Base-by-base conservation (phyloP, 345 rosid species). In the Arabidopsis arenosa region DNA sequence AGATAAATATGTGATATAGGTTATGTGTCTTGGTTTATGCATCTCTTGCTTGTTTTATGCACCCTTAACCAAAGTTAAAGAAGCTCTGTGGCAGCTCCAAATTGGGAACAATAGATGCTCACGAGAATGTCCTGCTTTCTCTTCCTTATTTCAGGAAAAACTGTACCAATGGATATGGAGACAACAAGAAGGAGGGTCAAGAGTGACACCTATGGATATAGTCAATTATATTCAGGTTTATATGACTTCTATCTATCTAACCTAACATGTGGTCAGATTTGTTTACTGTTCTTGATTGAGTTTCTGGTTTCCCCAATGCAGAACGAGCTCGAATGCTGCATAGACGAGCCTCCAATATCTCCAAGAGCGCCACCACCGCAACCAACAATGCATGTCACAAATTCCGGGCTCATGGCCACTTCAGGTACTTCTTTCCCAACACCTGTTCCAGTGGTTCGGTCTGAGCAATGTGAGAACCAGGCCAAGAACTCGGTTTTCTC, bases 91-190 rank as follows among this genome's bases (percentile, higher is more conserved):
- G 70, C 23, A 52, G 36, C 36, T 51, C 9, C 23, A 21, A 0
- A 6, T 14, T 1, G 14, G 37, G 39, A 33, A 48, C 21, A 3
- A 48, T 48, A 28, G 23, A 14, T 5, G 14, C 72, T 56, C 32
- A 64, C 6, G 21, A 33, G 9, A 66, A 7, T 35, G 41, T 49
- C n/a, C 5, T 60, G 35, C 9, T 59, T 36, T 14, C 9, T 72
- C 51, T n/a, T 51, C 56, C 48, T 4, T 6, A 63, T 69, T 79
- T 75, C 77, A 93, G 98, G 98, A 93, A 80, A 93, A 90, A 63
- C 84, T 93, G 73, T 84, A 86, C 79, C 98, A 93, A 56, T 93
- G 94, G 94, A 87, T 93, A 59, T 80, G 83, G 86, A 85, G 95
- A 68, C 89, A 90, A 76, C 93, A 93, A 78, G 98, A 93, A 73